phyloP scores from a whole-genome alignment of 1,139 yeast species.

The Lodderomyces orthopsilosis region DNA sequence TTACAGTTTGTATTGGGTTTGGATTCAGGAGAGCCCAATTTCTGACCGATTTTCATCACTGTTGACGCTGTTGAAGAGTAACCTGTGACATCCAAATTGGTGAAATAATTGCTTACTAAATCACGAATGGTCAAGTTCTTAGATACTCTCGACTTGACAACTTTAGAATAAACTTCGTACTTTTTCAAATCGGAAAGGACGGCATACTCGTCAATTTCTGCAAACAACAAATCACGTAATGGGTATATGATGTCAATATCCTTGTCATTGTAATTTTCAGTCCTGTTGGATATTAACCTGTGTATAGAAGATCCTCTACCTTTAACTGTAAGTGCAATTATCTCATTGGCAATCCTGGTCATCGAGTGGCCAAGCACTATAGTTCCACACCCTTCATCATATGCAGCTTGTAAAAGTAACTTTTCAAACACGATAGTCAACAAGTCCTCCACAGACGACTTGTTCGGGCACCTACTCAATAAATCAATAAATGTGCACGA shows the following conservation, averaged over 20 bases:
- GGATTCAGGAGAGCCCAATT: slow-evolving; percentile 55
- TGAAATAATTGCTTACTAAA: slow-evolving; percentile 71
- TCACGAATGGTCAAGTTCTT: slow-evolving; percentile 80
- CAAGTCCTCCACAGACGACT: slow-evolving; percentile 65
- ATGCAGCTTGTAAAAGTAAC: slow-evolving; percentile 49
- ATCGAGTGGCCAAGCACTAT: slow-evolving; percentile 74
- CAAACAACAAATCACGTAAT: slow-evolving; percentile 64
- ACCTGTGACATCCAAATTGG: slow-evolving; percentile 64
- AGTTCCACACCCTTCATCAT: slow-evolving; percentile 45
- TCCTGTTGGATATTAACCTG: slow-evolving; percentile 46
- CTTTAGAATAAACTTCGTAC: slow-evolving; percentile 18
- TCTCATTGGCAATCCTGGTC: slow-evolving; percentile 80
- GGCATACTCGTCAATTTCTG: slow-evolving; percentile 61
- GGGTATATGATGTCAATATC: slow-evolving; percentile 59
- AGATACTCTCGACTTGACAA: slow-evolving; percentile 36
- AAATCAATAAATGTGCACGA: slow-evolving; percentile 23
- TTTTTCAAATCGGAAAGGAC: slow-evolving; percentile 31
- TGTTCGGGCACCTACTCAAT: slow-evolving; percentile 39
- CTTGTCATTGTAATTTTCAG: slow-evolving; percentile 23
- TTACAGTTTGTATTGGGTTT: slow-evolving; percentile 35
- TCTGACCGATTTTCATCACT: slow-evolving; percentile 85
- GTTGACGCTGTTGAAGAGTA: slow-evolving; percentile 93
- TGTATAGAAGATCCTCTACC: slow-evolving; percentile 81
- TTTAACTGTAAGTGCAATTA: slow-evolving; percentile 77
- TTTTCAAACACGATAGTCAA: slow-evolving; percentile 47